phyloP scores from a whole-genome alignment of 805 yeast genomes.

The Schwanniomyces vanrijiae region DNA sequence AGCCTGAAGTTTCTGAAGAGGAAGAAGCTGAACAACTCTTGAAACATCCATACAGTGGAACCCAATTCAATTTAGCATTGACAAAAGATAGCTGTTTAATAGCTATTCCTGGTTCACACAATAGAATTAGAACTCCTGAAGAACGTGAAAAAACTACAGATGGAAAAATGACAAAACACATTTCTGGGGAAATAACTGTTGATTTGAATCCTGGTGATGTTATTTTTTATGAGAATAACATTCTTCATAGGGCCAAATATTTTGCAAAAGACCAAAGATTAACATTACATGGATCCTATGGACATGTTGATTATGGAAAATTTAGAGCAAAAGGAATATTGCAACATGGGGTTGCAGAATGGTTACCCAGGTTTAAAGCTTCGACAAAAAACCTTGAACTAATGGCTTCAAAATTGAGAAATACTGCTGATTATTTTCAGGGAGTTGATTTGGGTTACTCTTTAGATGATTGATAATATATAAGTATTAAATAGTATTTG shows the following conservation, averaged over 20 bases:
- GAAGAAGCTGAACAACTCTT: slow-evolving; percentile 43
- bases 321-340: slow-evolving; percentile 50
- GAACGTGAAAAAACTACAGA: slow-evolving; percentile 42
- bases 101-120: slow-evolving; percentile 50
- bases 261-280: slow-evolving; percentile 36
- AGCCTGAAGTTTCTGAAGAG: slow-evolving; percentile 45
- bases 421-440: slow-evolving; percentile 28
- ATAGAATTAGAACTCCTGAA: slow-evolving; percentile 42
- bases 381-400: slow-evolving; percentile 24
- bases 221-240: slow-evolving; percentile 50
- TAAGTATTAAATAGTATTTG: neutral
- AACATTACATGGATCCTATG: slow-evolving; percentile 53
- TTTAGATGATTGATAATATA: slow-evolving; percentile 29
- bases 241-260: slow-evolving; percentile 49
- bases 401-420: slow-evolving; percentile 28
- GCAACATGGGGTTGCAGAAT: slow-evolving; percentile 51
- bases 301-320: slow-evolving; percentile 41
- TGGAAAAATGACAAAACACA: slow-evolving; percentile 31
- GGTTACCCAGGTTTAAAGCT: slow-evolving; percentile 41
- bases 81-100: slow-evolving; percentile 47
- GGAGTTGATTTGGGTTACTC: slow-evolving; percentile 37
- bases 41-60: slow-evolving; percentile 43
- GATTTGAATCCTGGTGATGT: slow-evolving; percentile 49
- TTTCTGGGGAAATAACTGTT: slow-evolving; percentile 41
- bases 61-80: slow-evolving; percentile 52